A percentile compares a stretch with the other conserved stretches of the same genome.
phyloP scores from a whole-genome alignment of 345 rosid genomes.

The Gossypium ekmanianum region DNA sequence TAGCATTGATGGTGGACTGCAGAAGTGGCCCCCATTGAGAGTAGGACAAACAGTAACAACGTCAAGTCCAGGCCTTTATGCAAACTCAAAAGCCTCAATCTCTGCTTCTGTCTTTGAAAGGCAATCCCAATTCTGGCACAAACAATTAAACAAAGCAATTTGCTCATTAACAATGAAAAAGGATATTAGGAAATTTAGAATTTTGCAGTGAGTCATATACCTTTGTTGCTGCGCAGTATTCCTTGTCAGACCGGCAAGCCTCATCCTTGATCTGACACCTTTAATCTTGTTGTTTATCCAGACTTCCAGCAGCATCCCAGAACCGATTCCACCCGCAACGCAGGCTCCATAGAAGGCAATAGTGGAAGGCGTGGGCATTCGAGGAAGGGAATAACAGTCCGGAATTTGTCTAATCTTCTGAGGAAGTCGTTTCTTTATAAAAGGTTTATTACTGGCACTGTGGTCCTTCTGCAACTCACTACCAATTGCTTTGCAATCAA shows the following conservation, averaged over 20 bases:
- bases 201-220: conserved; percentile 20
- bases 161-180: not conserved
- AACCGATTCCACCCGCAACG: conserved; percentile 32
- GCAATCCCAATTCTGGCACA: conserved; percentile 64
- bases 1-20: conserved; percentile 42
- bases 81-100: conserved; percentile 58
- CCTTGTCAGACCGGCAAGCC: conserved; percentile 60
- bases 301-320: conserved; percentile 35
- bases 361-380: conserved; percentile 22
- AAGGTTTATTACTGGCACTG: conserved; percentile 37
- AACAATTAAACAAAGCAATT: not conserved
- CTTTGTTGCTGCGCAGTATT: conserved; percentile 45
- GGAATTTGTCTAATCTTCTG: conserved; percentile 77
- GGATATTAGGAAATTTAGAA: not conserved
- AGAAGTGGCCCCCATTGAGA: conserved; percentile 40
- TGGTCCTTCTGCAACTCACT: conserved; percentile 63
- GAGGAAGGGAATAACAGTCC: conserved; percentile 83
- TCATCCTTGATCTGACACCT: conserved; percentile 42
- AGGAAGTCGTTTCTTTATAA: conserved; percentile 64
- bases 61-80: conserved; percentile 47
- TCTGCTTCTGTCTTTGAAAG: conserved; percentile 73
- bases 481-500: conserved; percentile 72
- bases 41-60: conserved; percentile 49
- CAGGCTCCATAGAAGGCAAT: conserved; percentile 60
- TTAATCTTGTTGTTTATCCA: conserved; percentile 22